phyloP scores from a whole-genome alignment of 768 basidiomycete genomes.

The Polyporus arcularius region DNA sequence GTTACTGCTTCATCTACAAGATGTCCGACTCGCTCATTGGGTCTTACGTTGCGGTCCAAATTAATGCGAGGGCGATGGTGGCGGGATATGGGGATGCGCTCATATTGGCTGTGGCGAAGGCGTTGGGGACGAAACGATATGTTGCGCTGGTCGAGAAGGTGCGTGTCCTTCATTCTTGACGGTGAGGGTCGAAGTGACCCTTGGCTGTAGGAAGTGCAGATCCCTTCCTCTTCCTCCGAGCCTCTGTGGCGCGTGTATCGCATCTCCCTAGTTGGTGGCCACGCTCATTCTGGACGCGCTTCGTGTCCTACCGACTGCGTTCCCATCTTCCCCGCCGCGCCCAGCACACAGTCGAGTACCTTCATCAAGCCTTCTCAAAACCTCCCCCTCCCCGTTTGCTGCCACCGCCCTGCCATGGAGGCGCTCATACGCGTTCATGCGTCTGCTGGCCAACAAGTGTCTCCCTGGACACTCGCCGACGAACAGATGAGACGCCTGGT shows the following conservation, averaged over 20 bases:
- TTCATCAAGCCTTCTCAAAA: neutral
- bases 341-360: neutral
- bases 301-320: neutral
- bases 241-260: neutral
- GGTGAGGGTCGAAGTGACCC: neutral
- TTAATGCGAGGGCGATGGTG: conserved; percentile 3
- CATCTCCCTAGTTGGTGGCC: neutral
- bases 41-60: neutral
- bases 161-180: neutral
- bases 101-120: neutral
- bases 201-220: neutral
- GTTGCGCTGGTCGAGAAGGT: conserved; percentile 6
- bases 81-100: conserved; percentile 2
- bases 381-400: neutral
- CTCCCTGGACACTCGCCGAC: neutral
- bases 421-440: neutral
- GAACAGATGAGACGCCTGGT: neutral
- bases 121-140: neutral
- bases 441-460: neutral
- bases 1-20: neutral
- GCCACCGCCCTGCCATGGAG: neutral
- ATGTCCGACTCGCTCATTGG: neutral
- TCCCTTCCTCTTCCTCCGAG: neutral
- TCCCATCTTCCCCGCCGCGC: neutral
- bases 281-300: neutral